Percentiles rank a stretch among this genome's conserved stretches.
phyloP scores from a whole-genome alignment of 495 filamentous ascomycete species.

The Penicillium cataractarum region DNA sequence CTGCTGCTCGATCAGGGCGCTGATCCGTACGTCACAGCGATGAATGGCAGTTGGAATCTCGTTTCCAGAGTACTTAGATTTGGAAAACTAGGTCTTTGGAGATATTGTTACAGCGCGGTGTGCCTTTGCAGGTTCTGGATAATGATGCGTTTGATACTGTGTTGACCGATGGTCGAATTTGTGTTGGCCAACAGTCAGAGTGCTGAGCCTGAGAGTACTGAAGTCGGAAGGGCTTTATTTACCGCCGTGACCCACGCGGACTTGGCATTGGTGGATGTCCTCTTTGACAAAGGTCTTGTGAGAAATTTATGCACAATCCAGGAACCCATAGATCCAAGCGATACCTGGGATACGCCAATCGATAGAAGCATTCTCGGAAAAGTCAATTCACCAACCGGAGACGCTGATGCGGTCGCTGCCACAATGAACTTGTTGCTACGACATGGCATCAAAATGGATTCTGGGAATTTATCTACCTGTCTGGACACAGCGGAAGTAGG shows the following conservation, averaged over 20 bases:
- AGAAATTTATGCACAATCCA: too few relatives aligned
- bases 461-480: background rate
- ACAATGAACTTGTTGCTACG: background rate
- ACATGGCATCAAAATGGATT: background rate
- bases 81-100: too few relatives aligned
- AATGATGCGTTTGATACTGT: too few relatives aligned
- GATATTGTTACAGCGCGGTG: too few relatives aligned
- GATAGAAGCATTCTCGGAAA: background rate
- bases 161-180: background rate
- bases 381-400: background rate
- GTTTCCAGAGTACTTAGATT: too few relatives aligned
- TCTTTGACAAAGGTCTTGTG: background rate
- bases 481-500: too few relatives aligned
- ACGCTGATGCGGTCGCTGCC: background rate
- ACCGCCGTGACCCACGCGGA: background rate
- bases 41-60: too few relatives aligned
- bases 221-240: background rate
- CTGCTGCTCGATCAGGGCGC: slow-evolving; percentile 1
- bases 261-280: background rate
- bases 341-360: too few relatives aligned
- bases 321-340: too few relatives aligned
- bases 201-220: background rate
- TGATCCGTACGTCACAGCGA: background rate
- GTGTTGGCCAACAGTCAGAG: background rate
- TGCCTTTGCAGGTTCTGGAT: too few relatives aligned